phyloP scores from a whole-genome alignment of 805 yeast genomes.

The Barnettozyma sucrosica region DNA sequence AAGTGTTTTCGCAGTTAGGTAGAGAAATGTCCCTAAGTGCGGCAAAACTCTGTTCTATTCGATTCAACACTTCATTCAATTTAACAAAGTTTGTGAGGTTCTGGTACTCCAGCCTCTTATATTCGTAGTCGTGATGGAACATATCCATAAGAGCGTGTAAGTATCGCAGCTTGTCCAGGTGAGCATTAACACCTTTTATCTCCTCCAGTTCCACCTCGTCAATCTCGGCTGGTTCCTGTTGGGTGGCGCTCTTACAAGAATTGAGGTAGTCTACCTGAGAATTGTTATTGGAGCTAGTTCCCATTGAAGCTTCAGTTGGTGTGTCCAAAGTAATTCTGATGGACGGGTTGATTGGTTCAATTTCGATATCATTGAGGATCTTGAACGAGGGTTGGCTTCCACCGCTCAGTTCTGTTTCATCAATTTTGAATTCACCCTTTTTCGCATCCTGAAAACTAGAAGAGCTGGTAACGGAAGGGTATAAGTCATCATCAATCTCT shows the following conservation, averaged over 20 bases:
- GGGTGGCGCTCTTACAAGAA: not conserved
- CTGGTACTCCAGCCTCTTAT: slow-evolving; percentile 13
- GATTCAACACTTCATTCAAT: slow-evolving; percentile 9
- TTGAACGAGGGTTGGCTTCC: not conserved
- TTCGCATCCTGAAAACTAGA: not conserved
- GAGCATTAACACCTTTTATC: slow-evolving; percentile 10
- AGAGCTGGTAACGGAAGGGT: not conserved
- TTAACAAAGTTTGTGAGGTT: slow-evolving; percentile 10
- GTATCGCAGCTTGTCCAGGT: slow-evolving; percentile 7
- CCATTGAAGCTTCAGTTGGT: slow-evolving; percentile 2
- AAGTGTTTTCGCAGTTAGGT: slow-evolving; percentile 7
- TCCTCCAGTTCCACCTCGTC: slow-evolving; percentile 23
- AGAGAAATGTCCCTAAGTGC: slow-evolving; percentile 7
- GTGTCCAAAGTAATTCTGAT: slow-evolving; percentile 3
- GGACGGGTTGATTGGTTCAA: slow-evolving; percentile 19
- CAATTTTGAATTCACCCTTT: not conserved
- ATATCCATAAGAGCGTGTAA: slow-evolving; percentile 10
- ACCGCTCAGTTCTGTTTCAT: not conserved
- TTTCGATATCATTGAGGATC: slow-evolving; percentile 17
- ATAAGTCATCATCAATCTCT: not conserved
- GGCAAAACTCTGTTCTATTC: slow-evolving; percentile 4
- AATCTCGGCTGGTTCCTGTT: slow-evolving; percentile 4
- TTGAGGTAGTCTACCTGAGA: not conserved
- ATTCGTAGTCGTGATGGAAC: slow-evolving; percentile 20
- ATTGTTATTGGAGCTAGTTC: not conserved